Evolutionary conservation across 306 rosid genomes (phyloP).

Genomic region (Crataegus laevigata): DNA sequence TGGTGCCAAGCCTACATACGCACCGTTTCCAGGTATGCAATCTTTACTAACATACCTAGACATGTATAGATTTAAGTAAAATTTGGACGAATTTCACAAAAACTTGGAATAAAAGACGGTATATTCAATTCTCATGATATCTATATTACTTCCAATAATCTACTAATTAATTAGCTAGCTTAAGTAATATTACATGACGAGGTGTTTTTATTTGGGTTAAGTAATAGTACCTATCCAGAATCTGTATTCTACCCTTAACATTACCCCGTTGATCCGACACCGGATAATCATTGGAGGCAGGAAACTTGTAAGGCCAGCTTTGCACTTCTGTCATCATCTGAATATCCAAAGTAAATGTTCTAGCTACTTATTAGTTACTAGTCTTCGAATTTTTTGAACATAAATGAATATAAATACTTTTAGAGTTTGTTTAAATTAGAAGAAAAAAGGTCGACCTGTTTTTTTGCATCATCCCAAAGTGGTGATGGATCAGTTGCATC

Average conservation of each 20-base stretch:
- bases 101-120: not conserved
- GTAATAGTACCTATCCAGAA: constrained; percentile 23
- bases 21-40: constrained; percentile 14
- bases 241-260: constrained; percentile 21
- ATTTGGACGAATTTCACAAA: too few species aligned
- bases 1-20: constrained; percentile 47
- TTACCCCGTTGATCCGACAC: constrained; percentile 21
- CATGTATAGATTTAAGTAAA: not conserved
- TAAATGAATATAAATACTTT: too few species aligned
- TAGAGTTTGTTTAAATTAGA: not conserved
- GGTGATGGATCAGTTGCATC: constrained; percentile 4
- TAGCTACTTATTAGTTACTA: too few species aligned
- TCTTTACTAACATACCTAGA: constrained; percentile 15
- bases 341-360: not conserved
- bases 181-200: too few species aligned
- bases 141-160: not conserved
- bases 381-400: not conserved
- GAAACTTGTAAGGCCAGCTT: constrained; percentile 36
- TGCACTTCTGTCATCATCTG: constrained; percentile 27
- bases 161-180: not conserved
- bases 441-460: constrained; percentile 13
- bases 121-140: too few species aligned
- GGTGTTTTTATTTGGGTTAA: too few species aligned
- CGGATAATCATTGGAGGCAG: constrained; percentile 33
- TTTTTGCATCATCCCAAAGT: constrained; percentile 42